phyloP scores from a whole-genome alignment of 305 asterid genomes.

The Rubia peregrina region DNA sequence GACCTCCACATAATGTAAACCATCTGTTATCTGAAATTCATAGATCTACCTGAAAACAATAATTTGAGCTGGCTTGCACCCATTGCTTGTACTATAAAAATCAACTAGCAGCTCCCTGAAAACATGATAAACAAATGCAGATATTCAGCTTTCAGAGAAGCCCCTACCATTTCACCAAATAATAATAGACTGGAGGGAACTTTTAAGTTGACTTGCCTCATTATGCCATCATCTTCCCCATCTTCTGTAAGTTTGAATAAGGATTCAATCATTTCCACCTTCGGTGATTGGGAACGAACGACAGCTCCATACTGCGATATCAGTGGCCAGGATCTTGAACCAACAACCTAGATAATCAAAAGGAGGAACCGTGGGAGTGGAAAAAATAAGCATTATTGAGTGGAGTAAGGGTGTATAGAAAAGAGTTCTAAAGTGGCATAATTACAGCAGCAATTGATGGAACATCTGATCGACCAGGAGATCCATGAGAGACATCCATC shows the following conservation, averaged over 20 bases:
- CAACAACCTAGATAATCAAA: slow-evolving; percentile 58
- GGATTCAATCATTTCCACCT: slow-evolving; percentile 78
- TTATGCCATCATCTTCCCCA: slow-evolving; percentile 87
- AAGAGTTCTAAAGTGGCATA: slow-evolving; percentile 22
- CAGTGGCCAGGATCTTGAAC: slow-evolving; percentile 87
- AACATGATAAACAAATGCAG: slow-evolving; percentile 16
- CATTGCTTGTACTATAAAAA: slow-evolving; percentile 60
- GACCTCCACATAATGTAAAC: not conserved
- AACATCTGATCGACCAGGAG: slow-evolving; percentile 71
- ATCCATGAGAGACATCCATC: slow-evolving; percentile 92
- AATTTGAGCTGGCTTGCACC: slow-evolving; percentile 67
- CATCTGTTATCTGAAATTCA: not conserved
- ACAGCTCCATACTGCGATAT: slow-evolving; percentile 89
- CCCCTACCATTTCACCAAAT: not conserved
- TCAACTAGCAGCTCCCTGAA: slow-evolving; percentile 85
- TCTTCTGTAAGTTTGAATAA: slow-evolving; percentile 69
- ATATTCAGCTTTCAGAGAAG: slow-evolving; percentile 3
- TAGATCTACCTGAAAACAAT: slow-evolving; percentile 67
- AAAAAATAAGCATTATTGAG: slow-evolving; percentile 14
- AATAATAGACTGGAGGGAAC: slow-evolving; percentile 12
- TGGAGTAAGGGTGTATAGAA: not conserved
- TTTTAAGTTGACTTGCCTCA: slow-evolving; percentile 44
- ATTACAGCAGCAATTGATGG: slow-evolving; percentile 95
- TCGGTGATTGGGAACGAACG: slow-evolving; percentile 76
- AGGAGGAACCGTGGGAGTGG: slow-evolving; percentile 7